phyloP scores from a whole-genome alignment of 768 basidiomycete species.

The Chalciporus piperatus region DNA sequence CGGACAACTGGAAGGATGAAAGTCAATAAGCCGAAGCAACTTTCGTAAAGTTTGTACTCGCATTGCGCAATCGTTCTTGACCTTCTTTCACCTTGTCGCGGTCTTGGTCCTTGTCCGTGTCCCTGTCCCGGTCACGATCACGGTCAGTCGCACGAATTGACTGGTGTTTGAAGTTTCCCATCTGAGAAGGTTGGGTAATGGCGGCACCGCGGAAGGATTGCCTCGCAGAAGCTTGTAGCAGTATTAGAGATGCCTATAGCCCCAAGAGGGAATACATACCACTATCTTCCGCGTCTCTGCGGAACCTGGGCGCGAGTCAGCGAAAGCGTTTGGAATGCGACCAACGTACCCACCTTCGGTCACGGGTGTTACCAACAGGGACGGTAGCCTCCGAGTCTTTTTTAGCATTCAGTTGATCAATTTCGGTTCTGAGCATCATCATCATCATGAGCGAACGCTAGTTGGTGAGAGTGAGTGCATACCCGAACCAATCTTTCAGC shows the following conservation, averaged over 20 bases:
- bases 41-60: constrained; percentile 23
- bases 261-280: constrained; percentile 39
- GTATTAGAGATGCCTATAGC: constrained; percentile 3
- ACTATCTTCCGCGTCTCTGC: constrained; percentile 73
- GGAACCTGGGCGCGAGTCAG: constrained; percentile 49
- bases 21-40: constrained; percentile 1
- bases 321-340: neutral
- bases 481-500: constrained; percentile 90
- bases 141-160: constrained; percentile 69
- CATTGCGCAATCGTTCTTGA: constrained; percentile 75
- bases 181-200: constrained; percentile 80
- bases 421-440: constrained; percentile 48
- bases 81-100: constrained; percentile 73
- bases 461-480: constrained; percentile 28
- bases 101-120: constrained; percentile 48
- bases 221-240: constrained; percentile 50
- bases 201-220: constrained; percentile 63
- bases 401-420: constrained; percentile 35
- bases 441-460: constrained; percentile 23
- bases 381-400: constrained; percentile 64
- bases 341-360: constrained; percentile 54
- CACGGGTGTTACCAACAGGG: constrained; percentile 52
- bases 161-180: constrained; percentile 92
- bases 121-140: constrained; percentile 44
- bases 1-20: constrained; percentile 59